Base-by-base conservation (phyloP, 441 rosid genomes). In the Gossypium schwendimanii region DNA sequence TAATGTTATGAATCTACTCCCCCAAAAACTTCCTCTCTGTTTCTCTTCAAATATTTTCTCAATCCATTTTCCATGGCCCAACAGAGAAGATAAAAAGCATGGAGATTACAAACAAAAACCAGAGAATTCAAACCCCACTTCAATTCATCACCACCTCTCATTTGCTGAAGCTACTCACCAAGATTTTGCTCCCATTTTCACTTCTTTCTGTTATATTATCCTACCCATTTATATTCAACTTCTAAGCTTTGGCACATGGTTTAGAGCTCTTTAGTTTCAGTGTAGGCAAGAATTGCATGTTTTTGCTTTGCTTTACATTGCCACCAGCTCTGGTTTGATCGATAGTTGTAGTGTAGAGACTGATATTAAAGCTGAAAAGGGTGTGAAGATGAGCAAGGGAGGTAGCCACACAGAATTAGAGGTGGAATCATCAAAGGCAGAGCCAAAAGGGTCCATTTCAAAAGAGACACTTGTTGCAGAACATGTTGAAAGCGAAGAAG, bases 251-350 rank as follows among this genome's bases (percentile, higher is more conserved):
- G 44, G 75, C 76, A 57, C 66, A 52, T 66, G 65, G 41, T 41
- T 59, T 49, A 17, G 77, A 82, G 36, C 66, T 63, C 71, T 63
- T 80, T 23, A 59, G 73, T 79, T 59, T 55, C 59, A 69, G 2
- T 58, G 71, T 84, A 53, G 83, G 77, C 81, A 90, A 92, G 91
- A 88, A 74, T 71, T 84, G 78, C 82, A 81, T 89, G 86, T 91
- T 92, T 79, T 81, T 92, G 36, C 81, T 92, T 18, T 92, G 93
- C 79, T 81, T 44, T 28, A 90, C 12, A 73, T 92, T 12, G 61
- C 79, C 58, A 83, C 80, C 78, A 84, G 70, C 80, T 84, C 91
- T 4, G 86, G 87, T 23, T 75, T 81, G 70, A 70, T 76, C 21
- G 70, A 74, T 73, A 58, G 45, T 59, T 67, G 71, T 47, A 8